Conservation (phyloP, 75 land plant genomes). For the Adiantum capillusveneris region DNA sequence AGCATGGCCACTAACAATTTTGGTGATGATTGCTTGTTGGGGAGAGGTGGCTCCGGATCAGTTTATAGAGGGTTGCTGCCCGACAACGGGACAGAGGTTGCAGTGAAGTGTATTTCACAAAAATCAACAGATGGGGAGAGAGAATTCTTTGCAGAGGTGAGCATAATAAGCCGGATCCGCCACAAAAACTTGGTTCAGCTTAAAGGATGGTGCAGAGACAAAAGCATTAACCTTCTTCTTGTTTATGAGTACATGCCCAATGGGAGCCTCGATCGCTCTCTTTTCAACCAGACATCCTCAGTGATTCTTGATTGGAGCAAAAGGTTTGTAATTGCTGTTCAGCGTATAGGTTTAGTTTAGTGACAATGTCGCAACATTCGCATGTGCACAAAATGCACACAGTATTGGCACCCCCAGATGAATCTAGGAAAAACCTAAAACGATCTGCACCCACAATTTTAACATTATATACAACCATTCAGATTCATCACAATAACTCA, state of each 20-base stretch:
- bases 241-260: constrained; percentile 18
- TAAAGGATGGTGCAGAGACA: constrained; percentile 10
- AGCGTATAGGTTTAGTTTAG: too few species aligned
- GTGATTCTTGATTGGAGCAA: background rate
- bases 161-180: constrained; percentile 8
- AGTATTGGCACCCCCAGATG: too few species aligned
- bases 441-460: too few species aligned
- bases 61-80: background rate
- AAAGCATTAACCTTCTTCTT: constrained; percentile 8
- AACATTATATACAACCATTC: too few species aligned
- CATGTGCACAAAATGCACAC: too few species aligned
- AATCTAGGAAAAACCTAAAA: too few species aligned
- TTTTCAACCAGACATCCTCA: background rate
- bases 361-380: too few species aligned
- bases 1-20: too few species aligned
- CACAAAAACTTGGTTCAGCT: constrained; percentile 18
- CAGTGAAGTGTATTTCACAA: constrained; percentile 5
- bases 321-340: too few species aligned
- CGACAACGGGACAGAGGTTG: background rate
- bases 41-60: too few species aligned
- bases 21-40: too few species aligned
- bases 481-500: too few species aligned
- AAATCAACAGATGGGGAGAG: constrained; percentile 2
- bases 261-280: constrained; percentile 7
- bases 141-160: constrained; percentile 12